Evolutionary conservation across 1,284 basidiomycete species (phyloP).

Genomic region (Ganoderma multipileum): DNA sequence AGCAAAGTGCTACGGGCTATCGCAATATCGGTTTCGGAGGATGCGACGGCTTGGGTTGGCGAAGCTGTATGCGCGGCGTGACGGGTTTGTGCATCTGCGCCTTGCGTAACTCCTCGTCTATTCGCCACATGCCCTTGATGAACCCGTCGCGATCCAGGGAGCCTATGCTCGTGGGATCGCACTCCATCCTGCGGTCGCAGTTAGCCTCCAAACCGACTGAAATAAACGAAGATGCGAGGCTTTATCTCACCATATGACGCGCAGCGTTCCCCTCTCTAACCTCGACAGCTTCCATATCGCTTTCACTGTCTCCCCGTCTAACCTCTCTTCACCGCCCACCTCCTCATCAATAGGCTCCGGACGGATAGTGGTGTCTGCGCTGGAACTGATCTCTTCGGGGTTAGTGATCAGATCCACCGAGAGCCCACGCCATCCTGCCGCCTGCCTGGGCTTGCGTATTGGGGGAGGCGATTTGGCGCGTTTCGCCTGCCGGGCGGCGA

Average conservation of each 20-base stretch:
- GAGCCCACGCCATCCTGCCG: conserved; percentile 78
- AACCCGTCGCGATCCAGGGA: conserved; percentile 71
- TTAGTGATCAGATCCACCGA: conserved; percentile 74
- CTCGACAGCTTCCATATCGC: conserved; percentile 69
- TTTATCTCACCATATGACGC: conserved; percentile 66
- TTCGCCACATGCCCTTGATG: conserved; percentile 81
- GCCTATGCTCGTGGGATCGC: conserved; percentile 61
- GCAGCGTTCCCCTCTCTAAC: conserved; percentile 58
- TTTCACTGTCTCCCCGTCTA: conserved; percentile 64
- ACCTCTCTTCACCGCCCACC: conserved; percentile 50
- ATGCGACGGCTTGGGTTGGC: conserved; percentile 26
- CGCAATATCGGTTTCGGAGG: conserved; percentile 27
- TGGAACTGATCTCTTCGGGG: conserved; percentile 42
- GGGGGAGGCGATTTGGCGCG: conserved; percentile 37
- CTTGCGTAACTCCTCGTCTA: conserved; percentile 81
- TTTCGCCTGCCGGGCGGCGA: conserved; percentile 50
- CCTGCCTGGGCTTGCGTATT: conserved; percentile 56
- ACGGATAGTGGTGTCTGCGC: conserved; percentile 28
- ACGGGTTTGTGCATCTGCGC: conserved; percentile 47
- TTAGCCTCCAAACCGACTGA: conserved; percentile 1
- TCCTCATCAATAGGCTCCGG: conserved; percentile 44
- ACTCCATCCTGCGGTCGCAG: conserved; percentile 61
- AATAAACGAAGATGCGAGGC: conserved; percentile 21
- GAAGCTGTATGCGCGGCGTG: conserved; percentile 23
- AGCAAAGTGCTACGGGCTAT: conserved; percentile 27